Evolutionary conservation across 2,329 filamentous ascomycete genomes (phyloP).

Genomic region (Sclerotinia subarctica): DNA sequence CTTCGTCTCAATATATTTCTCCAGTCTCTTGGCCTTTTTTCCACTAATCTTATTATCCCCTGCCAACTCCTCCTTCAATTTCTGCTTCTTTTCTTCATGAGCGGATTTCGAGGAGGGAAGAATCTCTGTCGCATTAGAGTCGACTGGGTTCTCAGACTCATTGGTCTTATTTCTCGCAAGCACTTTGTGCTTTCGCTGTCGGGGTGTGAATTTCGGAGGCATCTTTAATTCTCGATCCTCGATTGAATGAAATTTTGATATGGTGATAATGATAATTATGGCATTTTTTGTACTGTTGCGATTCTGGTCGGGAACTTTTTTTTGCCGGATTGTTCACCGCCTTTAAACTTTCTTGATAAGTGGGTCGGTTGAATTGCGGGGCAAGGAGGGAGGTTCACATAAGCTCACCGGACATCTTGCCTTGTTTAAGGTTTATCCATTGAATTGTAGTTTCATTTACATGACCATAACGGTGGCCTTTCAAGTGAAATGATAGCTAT

Average conservation of each 20-base stretch:
- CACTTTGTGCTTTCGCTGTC: constrained; percentile 66
- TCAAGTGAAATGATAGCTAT: too few species aligned
- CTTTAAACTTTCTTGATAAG: neutral
- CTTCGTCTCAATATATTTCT: constrained; percentile 81
- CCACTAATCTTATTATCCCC: constrained; percentile 56
- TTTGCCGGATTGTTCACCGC: constrained; percentile 14
- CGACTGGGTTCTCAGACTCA: constrained; percentile 40
- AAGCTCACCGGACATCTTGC: neutral
- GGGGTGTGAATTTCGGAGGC: constrained; percentile 53
- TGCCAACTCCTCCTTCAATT: constrained; percentile 51
- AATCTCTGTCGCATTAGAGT: constrained; percentile 56
- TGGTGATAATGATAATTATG: neutral
- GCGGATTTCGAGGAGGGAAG: constrained; percentile 47
- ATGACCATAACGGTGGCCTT: too few species aligned
- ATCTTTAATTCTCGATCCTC: constrained; percentile 21
- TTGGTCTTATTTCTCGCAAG: constrained; percentile 58
- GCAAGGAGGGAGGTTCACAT: neutral
- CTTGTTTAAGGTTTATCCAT: too few species aligned
- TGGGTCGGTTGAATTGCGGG: neutral
- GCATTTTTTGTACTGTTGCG: neutral
- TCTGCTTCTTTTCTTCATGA: constrained; percentile 53
- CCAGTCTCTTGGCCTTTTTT: constrained; percentile 64
- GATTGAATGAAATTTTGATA: neutral
- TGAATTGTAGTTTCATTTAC: too few species aligned
- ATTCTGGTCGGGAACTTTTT: constrained; percentile 21